Base-by-base conservation (phyloP, 2,329 filamentous ascomycete species). In the Phyllosticta citrichinensis region DNA sequence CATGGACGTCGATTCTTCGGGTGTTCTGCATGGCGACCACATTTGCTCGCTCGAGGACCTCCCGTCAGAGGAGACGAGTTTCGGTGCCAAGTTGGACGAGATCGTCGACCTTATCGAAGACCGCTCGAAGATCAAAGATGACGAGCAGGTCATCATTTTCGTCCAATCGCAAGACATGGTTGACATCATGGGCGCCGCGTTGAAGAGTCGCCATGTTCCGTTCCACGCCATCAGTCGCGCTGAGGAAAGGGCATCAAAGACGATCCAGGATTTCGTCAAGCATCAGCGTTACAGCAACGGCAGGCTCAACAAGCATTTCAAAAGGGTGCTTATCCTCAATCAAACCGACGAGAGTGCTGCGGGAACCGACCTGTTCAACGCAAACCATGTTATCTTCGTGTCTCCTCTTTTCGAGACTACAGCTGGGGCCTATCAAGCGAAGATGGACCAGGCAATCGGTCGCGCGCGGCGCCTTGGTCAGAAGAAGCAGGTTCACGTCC, bases 361-460 rank as follows among this genome's bases (percentile, higher is more conserved):
- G 33, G 86, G 86, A 14, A 57, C 58, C 10, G 88, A 88, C 64
- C 71, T 88, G 1, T 81, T 83, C 55, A 79, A 78, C 50, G 84
- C 84, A 0, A 87, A 86, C 63, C 83, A 88, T 62, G 74, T 87
- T 40, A 78, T 88, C 33, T 88, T 88, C 68, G 69, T 86, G 2
- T 77, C 80, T 0, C 84, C 85, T 0, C 70, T 85, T 9, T 71
- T 83, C 0, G 72, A 77, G 0, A 68, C 74, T 40, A 78, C 75
- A 0, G 77, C 82, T 55, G 77, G 82, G 53, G 74, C 78, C 5
- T 87, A 85, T 66, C 76, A 82, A 0, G 76, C 81, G 0, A 76
- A 79, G 0, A 86, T 86, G 80, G 80, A 76, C 0, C 86, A 88
- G 63, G 84, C 84, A 0, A 82, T 87, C 20, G 86, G 85, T 1